Base-by-base conservation (phyloP, 805 yeast genomes). In the Huiozyma sinensis region DNA sequence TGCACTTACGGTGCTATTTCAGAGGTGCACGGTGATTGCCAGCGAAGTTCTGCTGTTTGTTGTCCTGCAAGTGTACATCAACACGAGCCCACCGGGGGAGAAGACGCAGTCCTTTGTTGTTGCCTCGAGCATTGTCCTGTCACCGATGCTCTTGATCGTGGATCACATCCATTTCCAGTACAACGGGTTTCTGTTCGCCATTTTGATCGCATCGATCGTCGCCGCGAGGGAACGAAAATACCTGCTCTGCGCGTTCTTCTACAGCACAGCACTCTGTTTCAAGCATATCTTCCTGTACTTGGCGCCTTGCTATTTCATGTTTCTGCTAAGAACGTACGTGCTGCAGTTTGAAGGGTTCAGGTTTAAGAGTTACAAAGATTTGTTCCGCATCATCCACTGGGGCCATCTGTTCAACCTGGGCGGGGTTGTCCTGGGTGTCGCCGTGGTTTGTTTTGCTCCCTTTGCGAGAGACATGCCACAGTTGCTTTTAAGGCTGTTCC, bases 91-190 rank as follows among this genome's bases (percentile, higher is more conserved):
- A 4, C 57, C 61, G 8, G 64, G 67, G 33, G 66, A 64, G 47
- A 61, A 57, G 46, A 62, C 68, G 11, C 67, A 60, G 35, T 71
- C 82, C 28, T 81, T 78, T 63, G 90, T 87, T 4, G 77, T 83
- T 36, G 90, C 94, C 0, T 76, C 88, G 12, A 81, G 95, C 31
- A 72, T 92, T 28, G 84, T 80, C 4, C 67, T 92, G 11, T 83
- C 94, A 0, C 99, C 99, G 0, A 97, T 95, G 0, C 69, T 94
- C 52, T 67, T 92, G 49, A 78, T 92, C 24, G 81, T 92, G 41
- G 99, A 92, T 61, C 97, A 90, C 61, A 85, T 92, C 32, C 98
- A 92, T 61, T 92, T 92, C 70, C 98, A 92, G 67, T 92, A 92
- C 63, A 92, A 92, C 62, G 96, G 96, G 4, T 82, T 89, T 75